A percentile compares a stretch with the other conserved stretches of the same genome.
Evolutionary conservation across 2,329 filamentous ascomycete species (phyloP).

Genomic region (Curvularia sp.): DNA sequence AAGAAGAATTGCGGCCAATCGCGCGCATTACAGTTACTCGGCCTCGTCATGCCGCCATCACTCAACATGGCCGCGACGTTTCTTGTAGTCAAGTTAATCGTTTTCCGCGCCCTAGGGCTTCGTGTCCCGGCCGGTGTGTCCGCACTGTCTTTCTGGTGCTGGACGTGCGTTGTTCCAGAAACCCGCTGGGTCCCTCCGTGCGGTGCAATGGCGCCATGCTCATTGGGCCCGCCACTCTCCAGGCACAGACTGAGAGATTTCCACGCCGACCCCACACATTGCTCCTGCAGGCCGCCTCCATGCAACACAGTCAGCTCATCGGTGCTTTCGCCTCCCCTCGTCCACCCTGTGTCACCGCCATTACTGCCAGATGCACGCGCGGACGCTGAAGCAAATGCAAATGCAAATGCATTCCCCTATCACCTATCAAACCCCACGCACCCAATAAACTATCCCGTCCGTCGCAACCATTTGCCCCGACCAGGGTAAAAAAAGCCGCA

Average conservation of each 20-base stretch:
- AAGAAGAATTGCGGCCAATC: conserved; percentile 36
- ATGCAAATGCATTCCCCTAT: conserved; percentile 20
- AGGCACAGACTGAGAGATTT: conserved; percentile 22
- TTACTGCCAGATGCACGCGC: not conserved
- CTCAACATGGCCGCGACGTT: conserved; percentile 28
- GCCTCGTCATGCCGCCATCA: conserved; percentile 37
- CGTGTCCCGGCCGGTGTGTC: conserved; percentile 17
- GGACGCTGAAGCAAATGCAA: not conserved
- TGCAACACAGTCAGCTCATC: conserved; percentile 2
- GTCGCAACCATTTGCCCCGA: conserved; percentile 15
- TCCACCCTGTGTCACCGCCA: conserved; percentile 21
- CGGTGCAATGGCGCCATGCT: not conserved
- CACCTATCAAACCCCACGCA: conserved; percentile 35
- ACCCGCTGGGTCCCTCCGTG: not conserved
- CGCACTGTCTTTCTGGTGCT: conserved; percentile 11
- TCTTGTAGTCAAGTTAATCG: conserved; percentile 40
- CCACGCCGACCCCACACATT: conserved; percentile 32
- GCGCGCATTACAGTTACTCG: conserved; percentile 24
- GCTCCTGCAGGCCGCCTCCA: conserved; percentile 23
- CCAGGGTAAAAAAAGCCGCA: conserved; percentile 33
- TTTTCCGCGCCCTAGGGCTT: conserved; percentile 14
- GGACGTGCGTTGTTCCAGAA: conserved; percentile 20
- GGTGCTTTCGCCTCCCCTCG: not conserved
- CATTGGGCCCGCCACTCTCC: conserved; percentile 18
- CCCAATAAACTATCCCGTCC: conserved; percentile 20